These are phyloP conservation scores for Lagenidium giganteum DNA, from an alignment of 352 stramenopile species.

Conservation along the genomic window DNA sequence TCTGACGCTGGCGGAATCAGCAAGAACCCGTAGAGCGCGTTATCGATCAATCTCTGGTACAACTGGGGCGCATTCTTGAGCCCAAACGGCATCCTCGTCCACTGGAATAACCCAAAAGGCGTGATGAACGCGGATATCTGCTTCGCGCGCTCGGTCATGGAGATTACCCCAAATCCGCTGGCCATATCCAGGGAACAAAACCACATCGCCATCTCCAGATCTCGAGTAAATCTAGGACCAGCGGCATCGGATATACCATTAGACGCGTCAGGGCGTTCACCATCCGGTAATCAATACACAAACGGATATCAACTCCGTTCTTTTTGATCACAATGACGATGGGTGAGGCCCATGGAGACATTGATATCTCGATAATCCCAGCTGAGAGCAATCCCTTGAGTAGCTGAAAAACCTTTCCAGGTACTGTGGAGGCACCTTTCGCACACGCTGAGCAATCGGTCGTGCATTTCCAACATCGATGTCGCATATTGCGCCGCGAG, in stretches of 20 bases:
- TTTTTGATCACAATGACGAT: slow-evolving; percentile 41
- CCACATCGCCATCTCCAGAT: slow-evolving; percentile 9
- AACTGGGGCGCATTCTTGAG: slow-evolving; percentile 17
- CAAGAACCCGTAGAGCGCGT: slow-evolving; percentile 7
- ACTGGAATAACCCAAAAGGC: slow-evolving; percentile 7
- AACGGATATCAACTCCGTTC: slow-evolving; percentile 24
- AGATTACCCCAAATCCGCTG: slow-evolving; percentile 14
- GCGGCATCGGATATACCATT: slow-evolving; percentile 23
- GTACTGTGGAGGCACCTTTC: slow-evolving; percentile 13
- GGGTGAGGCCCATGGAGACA: slow-evolving; percentile 22
- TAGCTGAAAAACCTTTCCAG: slow-evolving; percentile 16
- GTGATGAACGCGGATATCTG: slow-evolving; percentile 15
- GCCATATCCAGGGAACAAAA: slow-evolving; percentile 20
- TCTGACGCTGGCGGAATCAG: no score
- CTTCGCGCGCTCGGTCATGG: slow-evolving; percentile 9
- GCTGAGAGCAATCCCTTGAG: slow-evolving; percentile 18
- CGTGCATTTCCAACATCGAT: slow-evolving; percentile 20
- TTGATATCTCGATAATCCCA: slow-evolving; percentile 12
- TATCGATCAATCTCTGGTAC: slow-evolving; percentile 16
- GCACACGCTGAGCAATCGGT: slow-evolving; percentile 12
- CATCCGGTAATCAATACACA: slow-evolving; percentile 24
- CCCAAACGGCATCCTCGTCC: slow-evolving; percentile 7
- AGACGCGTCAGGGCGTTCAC: slow-evolving; percentile 13
- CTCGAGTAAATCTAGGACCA: slow-evolving; percentile 16
- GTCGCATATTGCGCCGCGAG: slow-evolving; percentile 19